Percentiles rank a stretch among this genome's conserved stretches.
These are phyloP conservation scores for Yamadazyma buinensis DNA, from an alignment of 1,139 yeast genomes.

Conservation along the genomic window DNA sequence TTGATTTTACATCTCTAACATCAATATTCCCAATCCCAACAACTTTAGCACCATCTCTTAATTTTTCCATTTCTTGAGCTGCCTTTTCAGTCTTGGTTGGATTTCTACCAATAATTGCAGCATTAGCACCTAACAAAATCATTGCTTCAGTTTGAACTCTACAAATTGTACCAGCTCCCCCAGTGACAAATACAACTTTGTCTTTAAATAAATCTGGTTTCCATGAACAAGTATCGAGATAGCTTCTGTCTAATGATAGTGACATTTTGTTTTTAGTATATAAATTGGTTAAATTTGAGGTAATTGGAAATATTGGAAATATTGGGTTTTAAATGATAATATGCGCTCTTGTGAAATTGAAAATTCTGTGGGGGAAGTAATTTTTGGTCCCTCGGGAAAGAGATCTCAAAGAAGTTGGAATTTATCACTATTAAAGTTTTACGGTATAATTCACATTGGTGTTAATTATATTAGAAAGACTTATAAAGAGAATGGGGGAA, in stretches of 20 bases:
- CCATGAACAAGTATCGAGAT: conserved; percentile 5
- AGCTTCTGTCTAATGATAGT: conserved; percentile 5
- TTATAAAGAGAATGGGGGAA: too few species aligned
- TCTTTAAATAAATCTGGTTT: conserved; percentile 71
- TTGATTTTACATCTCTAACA: conserved; percentile 64
- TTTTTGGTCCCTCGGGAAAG: too few species aligned
- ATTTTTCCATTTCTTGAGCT: conserved; percentile 57
- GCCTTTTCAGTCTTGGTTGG: conserved; percentile 60
- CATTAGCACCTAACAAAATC: conserved; percentile 81
- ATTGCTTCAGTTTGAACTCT: conserved; percentile 86
- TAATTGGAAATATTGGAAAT: too few species aligned
- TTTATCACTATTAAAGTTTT: too few species aligned
- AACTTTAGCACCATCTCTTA: conserved; percentile 66
- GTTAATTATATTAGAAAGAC: too few species aligned
- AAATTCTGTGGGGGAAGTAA: too few species aligned
- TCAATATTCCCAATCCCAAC: conserved; percentile 72
- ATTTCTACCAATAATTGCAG: conserved; percentile 82
- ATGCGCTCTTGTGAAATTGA: too few species aligned
- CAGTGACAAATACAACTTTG: conserved; percentile 89
- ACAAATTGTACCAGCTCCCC: conserved; percentile 96
- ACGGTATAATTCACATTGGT: too few species aligned
- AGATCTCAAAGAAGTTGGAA: too few species aligned
- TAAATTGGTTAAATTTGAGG: too few species aligned
- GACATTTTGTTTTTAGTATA: too few species aligned
- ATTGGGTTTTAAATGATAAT: too few species aligned